Evolutionary conservation across 495 filamentous ascomycete genomes (phyloP).

Genomic region (Sordaria brevicollis): DNA sequence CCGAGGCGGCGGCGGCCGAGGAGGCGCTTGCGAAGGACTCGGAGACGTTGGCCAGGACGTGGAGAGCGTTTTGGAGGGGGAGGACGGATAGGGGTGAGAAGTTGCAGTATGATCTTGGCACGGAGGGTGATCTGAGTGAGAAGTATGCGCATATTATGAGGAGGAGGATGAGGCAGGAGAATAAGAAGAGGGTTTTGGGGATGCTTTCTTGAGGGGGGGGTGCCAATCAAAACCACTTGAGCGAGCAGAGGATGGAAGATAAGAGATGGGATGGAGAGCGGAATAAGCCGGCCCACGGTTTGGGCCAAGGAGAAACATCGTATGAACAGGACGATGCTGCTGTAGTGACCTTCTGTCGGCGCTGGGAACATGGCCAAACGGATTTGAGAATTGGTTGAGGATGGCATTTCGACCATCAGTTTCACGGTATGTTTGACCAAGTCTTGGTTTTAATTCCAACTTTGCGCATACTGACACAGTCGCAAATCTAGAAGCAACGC

Average conservation of each 20-base stretch:
- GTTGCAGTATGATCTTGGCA: not conserved
- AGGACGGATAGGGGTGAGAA: not conserved
- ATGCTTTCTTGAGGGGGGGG: not conserved
- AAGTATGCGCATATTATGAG: not conserved
- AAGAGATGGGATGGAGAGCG: not conserved
- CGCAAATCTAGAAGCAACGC: not conserved
- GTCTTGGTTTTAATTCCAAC: not conserved
- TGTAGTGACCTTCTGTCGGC: not conserved
- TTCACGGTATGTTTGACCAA: not conserved
- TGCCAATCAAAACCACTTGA: not conserved
- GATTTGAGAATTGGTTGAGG: not conserved
- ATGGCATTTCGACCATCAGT: not conserved
- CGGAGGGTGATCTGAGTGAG: not conserved
- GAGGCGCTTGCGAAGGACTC: not conserved
- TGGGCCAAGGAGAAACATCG: not conserved
- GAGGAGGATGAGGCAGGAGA: not conserved
- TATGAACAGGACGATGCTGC: not conserved
- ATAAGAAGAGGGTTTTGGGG: not conserved
- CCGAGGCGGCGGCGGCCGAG: not conserved
- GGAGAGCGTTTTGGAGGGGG: not conserved
- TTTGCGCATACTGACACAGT: not conserved
- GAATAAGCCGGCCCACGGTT: not conserved
- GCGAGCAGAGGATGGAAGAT: not conserved
- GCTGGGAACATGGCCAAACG: not conserved
- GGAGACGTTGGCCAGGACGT: not conserved